Evolutionary conservation across 306 rosid genomes (phyloP), one percentile per base, ranked within the genome.

Genomic region (Begonia fuchsioides): DNA sequence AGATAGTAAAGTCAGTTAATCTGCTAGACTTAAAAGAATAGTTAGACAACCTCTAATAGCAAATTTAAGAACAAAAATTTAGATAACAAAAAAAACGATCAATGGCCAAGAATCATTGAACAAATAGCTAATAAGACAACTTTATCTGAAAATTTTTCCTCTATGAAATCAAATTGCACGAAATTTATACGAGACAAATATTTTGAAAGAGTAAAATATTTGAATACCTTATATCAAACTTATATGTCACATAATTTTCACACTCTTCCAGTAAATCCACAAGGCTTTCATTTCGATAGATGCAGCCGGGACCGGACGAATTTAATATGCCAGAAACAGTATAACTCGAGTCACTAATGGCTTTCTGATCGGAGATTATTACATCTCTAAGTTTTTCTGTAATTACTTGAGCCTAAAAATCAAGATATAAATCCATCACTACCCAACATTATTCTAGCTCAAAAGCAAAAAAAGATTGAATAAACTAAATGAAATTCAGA

Each of bases 251-350:
- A 50, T 75, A 76, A 39, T 26, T 58, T 62, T 49, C 83, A 41
- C 66, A 43, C 15, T 58, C 87, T 35, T 59, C 78, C 68, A 90
- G 19, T 39, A 90, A 64, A 54, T 68, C 71, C 51, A 74, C 68
- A 17, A 90, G 90, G 71, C 60, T 73, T 68, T 64, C 74, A 50
- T 78, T 56, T 44, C 92, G 69, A 1, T 83, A 78, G 55, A 83
- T 63, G 55, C 39, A 9, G 56, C 69, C 58, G 47, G 15, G 57
- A 62, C 76, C 64, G 57, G 97, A 72, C 16, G 78, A 90, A 57
- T 68, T 76, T 55, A 90, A 73, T 59, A 90, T 72, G 15, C 76
- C 92, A 38, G 94, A 84, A 66, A 81, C 97, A 43, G 67, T 60
- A 58, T 82, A 76, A 69, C 66, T 67, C 47, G 61, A 84, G 43